phyloP scores from a whole-genome alignment of 2,329 filamentous ascomycete species.

The Penicillium sp. region DNA sequence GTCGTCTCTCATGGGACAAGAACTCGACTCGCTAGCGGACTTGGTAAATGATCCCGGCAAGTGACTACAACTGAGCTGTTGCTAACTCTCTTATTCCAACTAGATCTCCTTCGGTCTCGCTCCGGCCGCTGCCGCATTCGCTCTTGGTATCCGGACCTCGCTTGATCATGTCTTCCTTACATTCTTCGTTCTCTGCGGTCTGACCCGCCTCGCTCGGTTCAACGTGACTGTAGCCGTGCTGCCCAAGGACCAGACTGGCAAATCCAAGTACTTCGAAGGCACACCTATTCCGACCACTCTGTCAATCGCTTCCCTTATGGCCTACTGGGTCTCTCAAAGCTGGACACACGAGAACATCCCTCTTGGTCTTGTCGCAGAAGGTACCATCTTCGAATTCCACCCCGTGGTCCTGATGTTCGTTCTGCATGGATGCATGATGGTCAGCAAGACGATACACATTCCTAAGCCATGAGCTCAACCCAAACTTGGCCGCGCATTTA shows the following conservation, averaged over 20 bases:
- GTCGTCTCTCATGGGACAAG: constrained; percentile 96
- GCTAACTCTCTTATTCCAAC: constrained; percentile 10
- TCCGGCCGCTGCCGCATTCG: constrained; percentile 83
- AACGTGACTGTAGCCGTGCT: constrained; percentile 90
- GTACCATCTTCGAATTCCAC: constrained; percentile 76
- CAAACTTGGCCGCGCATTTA: constrained; percentile 14
- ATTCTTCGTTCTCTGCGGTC: constrained; percentile 91
- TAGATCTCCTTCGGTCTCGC: constrained; percentile 95
- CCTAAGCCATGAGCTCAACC: constrained; percentile 66
- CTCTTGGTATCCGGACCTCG: constrained; percentile 80
- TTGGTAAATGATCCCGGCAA: constrained; percentile 58
- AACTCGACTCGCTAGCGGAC: constrained; percentile 93
- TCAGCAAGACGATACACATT: constrained; percentile 90
- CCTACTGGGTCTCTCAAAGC: constrained; percentile 79
- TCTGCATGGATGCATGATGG: constrained; percentile 89
- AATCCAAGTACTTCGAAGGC: constrained; percentile 94
- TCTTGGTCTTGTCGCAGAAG: constrained; percentile 66
- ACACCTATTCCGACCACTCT: constrained; percentile 93
- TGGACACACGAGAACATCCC: constrained; percentile 81
- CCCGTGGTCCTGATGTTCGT: constrained; percentile 79
- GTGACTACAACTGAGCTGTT: background rate
- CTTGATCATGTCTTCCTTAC: constrained; percentile 77
- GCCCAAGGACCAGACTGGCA: constrained; percentile 87
- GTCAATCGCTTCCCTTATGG: constrained; percentile 78
- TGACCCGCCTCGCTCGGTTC: constrained; percentile 92